These are phyloP conservation scores for Cytospora piceicola DNA, from an alignment of 2,329 filamentous ascomycete genomes.

Conservation along the genomic window DNA sequence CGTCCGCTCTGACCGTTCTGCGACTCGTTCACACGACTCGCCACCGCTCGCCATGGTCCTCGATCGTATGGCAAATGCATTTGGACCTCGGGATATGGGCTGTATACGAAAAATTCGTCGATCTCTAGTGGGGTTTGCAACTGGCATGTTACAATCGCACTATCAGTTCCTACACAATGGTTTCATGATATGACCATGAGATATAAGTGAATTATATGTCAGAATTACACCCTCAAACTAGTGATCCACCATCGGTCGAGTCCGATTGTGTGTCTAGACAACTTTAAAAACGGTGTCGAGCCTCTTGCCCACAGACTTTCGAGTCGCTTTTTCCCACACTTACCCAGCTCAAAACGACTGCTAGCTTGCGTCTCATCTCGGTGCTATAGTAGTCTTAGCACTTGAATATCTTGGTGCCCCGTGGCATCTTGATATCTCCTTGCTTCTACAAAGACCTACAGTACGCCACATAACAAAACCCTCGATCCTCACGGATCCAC, in stretches of 20 bases:
- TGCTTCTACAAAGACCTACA: background rate
- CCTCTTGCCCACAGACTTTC: background rate
- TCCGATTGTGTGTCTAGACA: background rate
- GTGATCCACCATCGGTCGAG: constrained; percentile 2
- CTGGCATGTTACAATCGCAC: background rate
- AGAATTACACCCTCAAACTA: constrained; percentile 8
- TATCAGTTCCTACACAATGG: background rate
- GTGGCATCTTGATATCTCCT: background rate
- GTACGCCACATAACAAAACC: background rate
- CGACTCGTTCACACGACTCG: too few species aligned
- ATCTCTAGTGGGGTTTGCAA: background rate
- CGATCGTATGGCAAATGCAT: background rate
- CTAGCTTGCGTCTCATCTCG: background rate
- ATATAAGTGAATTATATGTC: constrained; percentile 15
- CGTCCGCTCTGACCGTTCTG: too few species aligned
- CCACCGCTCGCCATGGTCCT: background rate
- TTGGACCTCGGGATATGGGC: background rate
- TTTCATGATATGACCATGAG: constrained; percentile 14
- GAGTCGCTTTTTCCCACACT: background rate
- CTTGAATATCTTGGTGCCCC: background rate
- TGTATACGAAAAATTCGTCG: background rate
- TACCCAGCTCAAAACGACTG: background rate
- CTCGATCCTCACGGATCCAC: background rate
- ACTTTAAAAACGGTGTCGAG: background rate
- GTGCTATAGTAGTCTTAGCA: background rate